phyloP scores from a whole-genome alignment of 768 basidiomycete species.

The Boletus tylopilopsis region DNA sequence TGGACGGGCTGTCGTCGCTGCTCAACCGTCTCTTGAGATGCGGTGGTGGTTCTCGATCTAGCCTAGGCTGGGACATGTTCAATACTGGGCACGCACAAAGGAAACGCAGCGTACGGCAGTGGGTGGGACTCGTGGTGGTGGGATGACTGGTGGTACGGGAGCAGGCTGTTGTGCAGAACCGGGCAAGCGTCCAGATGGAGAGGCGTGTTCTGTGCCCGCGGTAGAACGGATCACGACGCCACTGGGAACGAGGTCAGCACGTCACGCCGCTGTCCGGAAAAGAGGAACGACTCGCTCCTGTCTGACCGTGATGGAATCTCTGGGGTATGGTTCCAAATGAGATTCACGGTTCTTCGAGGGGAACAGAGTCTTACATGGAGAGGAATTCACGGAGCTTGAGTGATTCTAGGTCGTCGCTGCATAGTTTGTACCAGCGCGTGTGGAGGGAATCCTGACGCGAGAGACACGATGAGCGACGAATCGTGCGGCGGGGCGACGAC shows the following conservation, averaged over 20 bases:
- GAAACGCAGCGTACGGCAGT: slow-evolving; percentile 9
- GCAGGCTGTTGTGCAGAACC: not conserved
- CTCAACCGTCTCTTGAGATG: slow-evolving; percentile 15
- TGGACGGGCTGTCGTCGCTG: not conserved
- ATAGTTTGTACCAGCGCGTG: slow-evolving; percentile 24
- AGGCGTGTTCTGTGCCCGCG: not conserved
- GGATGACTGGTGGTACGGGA: not conserved
- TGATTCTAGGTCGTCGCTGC: slow-evolving; percentile 22
- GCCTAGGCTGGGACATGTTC: slow-evolving; percentile 11
- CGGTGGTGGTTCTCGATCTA: slow-evolving; percentile 5
- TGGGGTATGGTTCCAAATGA: slow-evolving; percentile 7
- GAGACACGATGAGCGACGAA: too few species aligned
- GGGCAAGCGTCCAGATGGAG: not conserved
- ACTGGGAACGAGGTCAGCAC: slow-evolving; percentile 16
- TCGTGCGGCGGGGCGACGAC: too few species aligned
- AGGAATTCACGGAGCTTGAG: slow-evolving; percentile 21
- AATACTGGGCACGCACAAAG: not conserved
- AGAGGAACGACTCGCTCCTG: slow-evolving; percentile 21
- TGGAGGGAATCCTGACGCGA: slow-evolving; percentile 23
- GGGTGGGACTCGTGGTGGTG: slow-evolving; percentile 4
- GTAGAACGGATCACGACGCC: slow-evolving; percentile 16
- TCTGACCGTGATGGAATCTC: slow-evolving; percentile 21
- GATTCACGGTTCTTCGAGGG: not conserved
- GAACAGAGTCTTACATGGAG: slow-evolving; percentile 24
- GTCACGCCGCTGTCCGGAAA: not conserved